Conservation (phyloP, 2,329 filamentous ascomycete genomes). For the Calonectria hongkongensis region DNA sequence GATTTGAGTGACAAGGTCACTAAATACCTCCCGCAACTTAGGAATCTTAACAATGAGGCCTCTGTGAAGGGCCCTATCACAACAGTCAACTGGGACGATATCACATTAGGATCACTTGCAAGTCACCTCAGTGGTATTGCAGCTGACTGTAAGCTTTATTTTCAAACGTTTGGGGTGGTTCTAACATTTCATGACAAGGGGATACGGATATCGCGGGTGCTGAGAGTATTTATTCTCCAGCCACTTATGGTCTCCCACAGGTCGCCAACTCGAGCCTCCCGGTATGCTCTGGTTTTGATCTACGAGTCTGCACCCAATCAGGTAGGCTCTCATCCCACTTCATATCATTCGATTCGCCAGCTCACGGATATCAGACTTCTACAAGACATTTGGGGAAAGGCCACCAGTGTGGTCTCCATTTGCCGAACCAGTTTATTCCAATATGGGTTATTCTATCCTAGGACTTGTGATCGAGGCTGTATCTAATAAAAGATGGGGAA, state of each 20-base stretch:
- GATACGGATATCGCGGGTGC: background rate
- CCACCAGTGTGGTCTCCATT: background rate
- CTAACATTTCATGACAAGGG: background rate
- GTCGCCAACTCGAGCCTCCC: background rate
- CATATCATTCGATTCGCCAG: background rate
- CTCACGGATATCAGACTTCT: background rate
- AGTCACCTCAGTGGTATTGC: background rate
- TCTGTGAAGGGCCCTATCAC: background rate
- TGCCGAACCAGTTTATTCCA: background rate
- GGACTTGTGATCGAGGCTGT: background rate
- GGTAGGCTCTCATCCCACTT: background rate
- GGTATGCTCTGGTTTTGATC: background rate
- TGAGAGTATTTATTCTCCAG: background rate
- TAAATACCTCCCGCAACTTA: background rate
- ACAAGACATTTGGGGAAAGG: background rate
- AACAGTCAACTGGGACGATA: background rate
- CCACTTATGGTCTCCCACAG: background rate
- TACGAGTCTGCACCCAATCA: background rate
- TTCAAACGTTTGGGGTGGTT: background rate
- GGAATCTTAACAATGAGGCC: background rate
- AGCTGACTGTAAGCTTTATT: background rate
- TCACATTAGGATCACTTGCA: background rate
- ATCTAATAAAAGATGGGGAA: background rate
- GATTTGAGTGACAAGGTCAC: background rate
- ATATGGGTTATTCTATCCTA: background rate